These are phyloP conservation scores for Euphorbia tirucalli DNA, from an alignment of 345 rosid species.

Conservation along the genomic window DNA sequence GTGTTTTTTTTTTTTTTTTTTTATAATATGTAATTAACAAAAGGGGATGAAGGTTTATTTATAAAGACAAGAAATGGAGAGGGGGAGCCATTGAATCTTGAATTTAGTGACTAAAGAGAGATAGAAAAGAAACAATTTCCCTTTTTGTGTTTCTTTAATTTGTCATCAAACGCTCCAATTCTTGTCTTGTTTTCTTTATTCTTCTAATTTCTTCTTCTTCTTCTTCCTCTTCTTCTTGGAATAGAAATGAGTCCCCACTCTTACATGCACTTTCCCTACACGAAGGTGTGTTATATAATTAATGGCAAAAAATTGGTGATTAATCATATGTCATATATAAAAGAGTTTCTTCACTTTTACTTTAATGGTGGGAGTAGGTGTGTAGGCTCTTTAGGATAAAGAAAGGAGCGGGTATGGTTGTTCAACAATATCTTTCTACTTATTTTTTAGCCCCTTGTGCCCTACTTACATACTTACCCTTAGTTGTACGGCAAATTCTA, in stretches of 20 bases:
- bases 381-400: slow-evolving; percentile 34
- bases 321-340: too few relatives aligned
- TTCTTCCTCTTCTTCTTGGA: slow-evolving; percentile 17
- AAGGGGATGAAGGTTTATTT: slow-evolving; percentile 1
- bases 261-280: too few relatives aligned
- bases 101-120: background rate
- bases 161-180: slow-evolving; percentile 36
- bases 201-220: too few relatives aligned
- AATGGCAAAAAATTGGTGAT: too few relatives aligned
- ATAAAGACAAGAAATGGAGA: slow-evolving; percentile 15
- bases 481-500: too few relatives aligned
- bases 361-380: slow-evolving; percentile 47
- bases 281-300: too few relatives aligned
- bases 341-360: slow-evolving; percentile 32
- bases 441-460: too few relatives aligned
- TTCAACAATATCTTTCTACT: slow-evolving; percentile 31
- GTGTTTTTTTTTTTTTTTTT: too few relatives aligned
- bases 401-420: slow-evolving; percentile 40
- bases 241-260: slow-evolving; percentile 28
- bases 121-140: background rate
- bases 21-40: background rate
- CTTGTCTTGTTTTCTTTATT: background rate
- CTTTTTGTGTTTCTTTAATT: slow-evolving; percentile 7
- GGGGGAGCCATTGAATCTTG: slow-evolving; percentile 24
- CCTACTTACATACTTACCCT: too few relatives aligned